These are phyloP conservation scores for Penicillium chermesinum DNA, from an alignment of 495 filamentous ascomycete genomes.

Conservation along the genomic window DNA sequence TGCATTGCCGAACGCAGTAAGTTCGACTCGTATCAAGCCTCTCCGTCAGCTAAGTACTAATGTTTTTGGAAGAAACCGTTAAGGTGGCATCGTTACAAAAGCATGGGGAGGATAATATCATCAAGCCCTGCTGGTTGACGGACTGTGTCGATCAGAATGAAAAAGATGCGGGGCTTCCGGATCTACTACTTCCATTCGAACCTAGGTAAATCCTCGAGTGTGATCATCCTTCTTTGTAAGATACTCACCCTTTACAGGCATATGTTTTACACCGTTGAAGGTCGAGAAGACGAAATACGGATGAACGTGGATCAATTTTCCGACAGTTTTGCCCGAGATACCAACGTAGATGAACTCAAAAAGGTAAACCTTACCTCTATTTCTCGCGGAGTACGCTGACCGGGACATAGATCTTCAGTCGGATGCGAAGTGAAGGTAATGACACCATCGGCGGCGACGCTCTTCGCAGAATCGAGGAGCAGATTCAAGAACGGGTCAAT, in stretches of 20 bases:
- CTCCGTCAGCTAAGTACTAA: background rate
- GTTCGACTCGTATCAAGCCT: background rate
- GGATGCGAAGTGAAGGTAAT: conserved; percentile 37
- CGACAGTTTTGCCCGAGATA: conserved; percentile 79
- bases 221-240: background rate
- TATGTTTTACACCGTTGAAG: conserved; percentile 50
- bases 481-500: conserved; percentile 44
- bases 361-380: conserved; percentile 28
- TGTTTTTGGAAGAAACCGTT: conserved; percentile 54
- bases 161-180: conserved; percentile 51
- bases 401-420: conserved; percentile 35
- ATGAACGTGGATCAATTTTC: conserved; percentile 66
- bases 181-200: conserved; percentile 64
- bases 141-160: conserved; percentile 70
- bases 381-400: background rate
- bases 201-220: conserved; percentile 41
- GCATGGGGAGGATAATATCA: conserved; percentile 58
- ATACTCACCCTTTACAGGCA: conserved; percentile 31
- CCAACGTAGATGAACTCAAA: conserved; percentile 59
- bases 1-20: conserved; percentile 74
- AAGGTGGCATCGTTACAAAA: conserved; percentile 81
- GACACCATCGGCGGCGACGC: conserved; percentile 32
- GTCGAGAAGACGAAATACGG: conserved; percentile 39
- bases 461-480: conserved; percentile 50
- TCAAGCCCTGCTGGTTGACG: conserved; percentile 77